These are phyloP conservation scores for Blumeria hordei DNA, from an alignment of 2,329 filamentous ascomycete species.

Conservation along the genomic window DNA sequence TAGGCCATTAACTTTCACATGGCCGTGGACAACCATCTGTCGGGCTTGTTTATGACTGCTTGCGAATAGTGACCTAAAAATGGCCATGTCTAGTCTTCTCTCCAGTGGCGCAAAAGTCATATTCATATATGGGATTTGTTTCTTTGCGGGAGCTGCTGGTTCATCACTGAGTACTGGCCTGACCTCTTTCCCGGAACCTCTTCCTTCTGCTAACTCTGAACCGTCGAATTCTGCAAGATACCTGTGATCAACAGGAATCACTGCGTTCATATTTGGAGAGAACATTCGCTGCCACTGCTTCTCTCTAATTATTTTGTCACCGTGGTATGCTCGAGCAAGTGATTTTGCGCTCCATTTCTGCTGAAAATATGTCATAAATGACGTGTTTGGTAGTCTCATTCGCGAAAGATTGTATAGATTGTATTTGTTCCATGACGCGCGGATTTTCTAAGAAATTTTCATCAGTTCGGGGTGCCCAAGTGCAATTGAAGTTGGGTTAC, in stretches of 20 bases:
- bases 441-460: slow-evolving; percentile 44
- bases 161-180: slow-evolving; percentile 11
- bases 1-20: slow-evolving; percentile 88
- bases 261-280: slow-evolving; percentile 51
- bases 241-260: slow-evolving; percentile 60
- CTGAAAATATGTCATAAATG: slow-evolving; percentile 61
- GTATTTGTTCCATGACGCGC: slow-evolving; percentile 94
- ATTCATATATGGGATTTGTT: slow-evolving; percentile 66
- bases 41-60: slow-evolving; percentile 81
- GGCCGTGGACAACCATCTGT: slow-evolving; percentile 82
- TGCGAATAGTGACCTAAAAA: slow-evolving; percentile 83
- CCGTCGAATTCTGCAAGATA: slow-evolving; percentile 68
- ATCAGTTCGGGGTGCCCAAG: neutral
- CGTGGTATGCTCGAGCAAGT: slow-evolving; percentile 65
- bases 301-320: slow-evolving; percentile 67
- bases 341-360: slow-evolving; percentile 94
- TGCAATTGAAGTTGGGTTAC: slow-evolving; percentile 21
- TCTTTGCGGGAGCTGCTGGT: slow-evolving; percentile 23
- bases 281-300: slow-evolving; percentile 91
- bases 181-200: slow-evolving; percentile 40
- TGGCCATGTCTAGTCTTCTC: slow-evolving; percentile 73
- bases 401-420: slow-evolving; percentile 73
- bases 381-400: slow-evolving; percentile 20
- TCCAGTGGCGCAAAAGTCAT: slow-evolving; percentile 90
- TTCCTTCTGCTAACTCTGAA: slow-evolving; percentile 56